These are phyloP conservation scores for Teunomyces pallodes DNA, from an alignment of 805 yeast genomes.

Conservation along the genomic window DNA sequence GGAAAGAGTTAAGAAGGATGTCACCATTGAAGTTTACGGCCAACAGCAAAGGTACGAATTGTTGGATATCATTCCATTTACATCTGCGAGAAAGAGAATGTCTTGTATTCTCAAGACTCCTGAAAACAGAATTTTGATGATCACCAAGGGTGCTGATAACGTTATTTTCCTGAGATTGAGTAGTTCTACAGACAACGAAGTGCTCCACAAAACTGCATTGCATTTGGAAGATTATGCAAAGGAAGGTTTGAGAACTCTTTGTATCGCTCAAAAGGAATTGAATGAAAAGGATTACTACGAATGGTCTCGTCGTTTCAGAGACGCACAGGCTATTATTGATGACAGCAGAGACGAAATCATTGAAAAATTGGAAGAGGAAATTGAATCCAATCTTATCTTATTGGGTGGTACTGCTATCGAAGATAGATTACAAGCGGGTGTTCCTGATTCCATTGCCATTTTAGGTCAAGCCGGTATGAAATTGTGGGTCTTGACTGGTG, in stretches of 20 bases:
- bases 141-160: constrained; percentile 76
- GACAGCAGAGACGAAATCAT: constrained; percentile 56
- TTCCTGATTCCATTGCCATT: constrained; percentile 73
- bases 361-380: constrained; percentile 53
- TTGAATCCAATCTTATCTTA: constrained; percentile 62
- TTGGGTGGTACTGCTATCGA: constrained; percentile 87
- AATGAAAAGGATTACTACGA: constrained; percentile 42
- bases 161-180: constrained; percentile 52
- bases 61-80: constrained; percentile 59
- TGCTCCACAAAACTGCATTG: constrained; percentile 55
- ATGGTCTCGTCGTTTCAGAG: constrained; percentile 57
- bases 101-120: constrained; percentile 57
- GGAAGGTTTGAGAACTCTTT: constrained; percentile 76
- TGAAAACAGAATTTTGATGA: constrained; percentile 43
- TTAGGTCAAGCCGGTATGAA: constrained; percentile 77
- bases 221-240: constrained; percentile 69
- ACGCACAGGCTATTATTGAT: constrained; percentile 55
- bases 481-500: constrained; percentile 85
- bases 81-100: constrained; percentile 77
- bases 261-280: constrained; percentile 60
- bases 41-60: constrained; percentile 43
- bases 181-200: constrained; percentile 32
- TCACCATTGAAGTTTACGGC: constrained; percentile 47
- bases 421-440: constrained; percentile 83
- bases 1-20: constrained; percentile 50